A percentile compares a stretch with the other conserved stretches of the same genome.
These are phyloP conservation scores for Komagataella pseudopastoris DNA, from an alignment of 805 yeast species.

Conservation along the genomic window DNA sequence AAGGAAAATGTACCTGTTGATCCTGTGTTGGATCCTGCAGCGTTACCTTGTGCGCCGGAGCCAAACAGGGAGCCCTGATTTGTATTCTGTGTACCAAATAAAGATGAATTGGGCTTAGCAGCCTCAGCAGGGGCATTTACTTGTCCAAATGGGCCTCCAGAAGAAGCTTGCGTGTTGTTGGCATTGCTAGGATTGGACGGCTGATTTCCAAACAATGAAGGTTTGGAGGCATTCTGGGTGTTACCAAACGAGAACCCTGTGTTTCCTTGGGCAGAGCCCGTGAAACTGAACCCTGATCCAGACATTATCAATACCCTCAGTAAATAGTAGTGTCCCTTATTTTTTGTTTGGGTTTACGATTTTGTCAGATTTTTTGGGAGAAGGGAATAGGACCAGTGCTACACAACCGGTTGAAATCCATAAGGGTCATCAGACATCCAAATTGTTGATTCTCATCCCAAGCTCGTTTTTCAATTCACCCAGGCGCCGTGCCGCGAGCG, in stretches of 20 bases:
- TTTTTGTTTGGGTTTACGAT: not conserved
- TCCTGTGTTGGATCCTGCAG: not conserved
- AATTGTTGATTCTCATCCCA: not conserved
- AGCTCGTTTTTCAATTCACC: not conserved
- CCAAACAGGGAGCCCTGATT: not conserved
- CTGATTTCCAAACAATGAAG: slow-evolving; percentile 1
- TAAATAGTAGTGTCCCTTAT: not conserved
- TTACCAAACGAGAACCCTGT: not conserved
- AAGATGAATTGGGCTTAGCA: not conserved
- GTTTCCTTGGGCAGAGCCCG: slow-evolving; percentile 5
- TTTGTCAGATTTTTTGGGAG: not conserved
- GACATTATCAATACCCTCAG: not conserved
- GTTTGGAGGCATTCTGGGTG: slow-evolving; percentile 2
- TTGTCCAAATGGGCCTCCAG: not conserved
- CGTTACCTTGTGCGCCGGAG: not conserved
- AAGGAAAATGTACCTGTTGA: not conserved
- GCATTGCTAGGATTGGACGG: not conserved
- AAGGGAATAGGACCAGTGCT: not conserved
- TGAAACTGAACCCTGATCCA: slow-evolving; percentile 1
- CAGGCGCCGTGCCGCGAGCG: not conserved
- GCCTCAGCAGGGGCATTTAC: slow-evolving; percentile 1
- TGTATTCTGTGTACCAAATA: not conserved
- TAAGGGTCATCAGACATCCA: not conserved
- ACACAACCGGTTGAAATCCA: not conserved
- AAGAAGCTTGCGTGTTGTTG: slow-evolving; percentile 1